A percentile compares a stretch with the other conserved stretches of the same genome.
phyloP scores from a whole-genome alignment of 805 yeast species.

The Candida boleticola region DNA sequence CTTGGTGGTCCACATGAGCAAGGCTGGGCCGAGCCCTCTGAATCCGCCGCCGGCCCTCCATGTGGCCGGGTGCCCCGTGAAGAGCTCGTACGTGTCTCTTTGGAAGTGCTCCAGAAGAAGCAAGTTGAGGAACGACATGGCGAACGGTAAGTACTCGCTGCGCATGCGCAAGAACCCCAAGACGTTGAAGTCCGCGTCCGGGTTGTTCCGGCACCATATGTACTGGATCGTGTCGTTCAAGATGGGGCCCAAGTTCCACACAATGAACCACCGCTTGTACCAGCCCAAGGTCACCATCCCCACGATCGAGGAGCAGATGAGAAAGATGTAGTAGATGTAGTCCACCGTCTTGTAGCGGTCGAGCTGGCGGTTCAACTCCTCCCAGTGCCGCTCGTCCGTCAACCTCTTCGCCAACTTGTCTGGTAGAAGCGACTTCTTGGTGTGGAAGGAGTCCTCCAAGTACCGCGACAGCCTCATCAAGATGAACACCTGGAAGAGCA shows the following conservation, averaged over 20 bases:
- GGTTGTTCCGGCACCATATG: slow-evolving; percentile 27
- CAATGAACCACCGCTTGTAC: slow-evolving; percentile 13
- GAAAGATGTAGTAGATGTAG: slow-evolving; percentile 26
- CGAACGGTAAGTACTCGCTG: slow-evolving; percentile 22
- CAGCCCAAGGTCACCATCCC: slow-evolving; percentile 14
- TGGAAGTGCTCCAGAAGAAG: slow-evolving; percentile 4
- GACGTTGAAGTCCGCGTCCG: slow-evolving; percentile 20
- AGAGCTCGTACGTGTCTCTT: slow-evolving; percentile 6
- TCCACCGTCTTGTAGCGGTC: slow-evolving; percentile 20
- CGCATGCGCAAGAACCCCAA: slow-evolving; percentile 21
- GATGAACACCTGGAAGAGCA: slow-evolving; percentile 19
- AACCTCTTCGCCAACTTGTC: slow-evolving; percentile 5
- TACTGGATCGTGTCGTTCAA: slow-evolving; percentile 26
- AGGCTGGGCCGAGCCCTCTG: background rate
- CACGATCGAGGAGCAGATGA: slow-evolving; percentile 24
- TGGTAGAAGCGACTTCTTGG: slow-evolving; percentile 23
- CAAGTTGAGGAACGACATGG: slow-evolving; percentile 8
- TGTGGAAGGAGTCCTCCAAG: slow-evolving; percentile 23
- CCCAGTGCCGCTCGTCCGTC: slow-evolving; percentile 11
- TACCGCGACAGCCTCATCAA: slow-evolving; percentile 17
- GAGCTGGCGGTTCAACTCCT: background rate
- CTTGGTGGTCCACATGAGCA: background rate
- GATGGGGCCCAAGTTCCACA: slow-evolving; percentile 22
- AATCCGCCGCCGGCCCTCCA: background rate
- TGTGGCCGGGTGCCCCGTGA: background rate